Evolutionary conservation across 2,329 filamentous ascomycete genomes (phyloP).

Genomic region (Rutstroemia sp.): DNA sequence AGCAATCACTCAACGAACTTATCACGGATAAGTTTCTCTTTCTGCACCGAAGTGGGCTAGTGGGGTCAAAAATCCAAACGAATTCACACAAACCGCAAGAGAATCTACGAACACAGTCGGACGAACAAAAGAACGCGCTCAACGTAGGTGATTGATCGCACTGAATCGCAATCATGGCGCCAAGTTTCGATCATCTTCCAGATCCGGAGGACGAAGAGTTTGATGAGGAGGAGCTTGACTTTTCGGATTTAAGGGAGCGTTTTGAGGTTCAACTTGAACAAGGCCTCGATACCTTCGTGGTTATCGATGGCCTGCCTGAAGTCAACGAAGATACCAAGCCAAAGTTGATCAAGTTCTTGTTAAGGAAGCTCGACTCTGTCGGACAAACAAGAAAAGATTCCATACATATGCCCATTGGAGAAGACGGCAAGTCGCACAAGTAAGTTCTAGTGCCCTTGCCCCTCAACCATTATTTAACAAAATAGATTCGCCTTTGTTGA

Average conservation of each 20-base stretch:
- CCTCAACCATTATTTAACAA: neutral
- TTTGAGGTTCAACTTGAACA: constrained; percentile 95
- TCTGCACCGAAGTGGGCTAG: constrained; percentile 7
- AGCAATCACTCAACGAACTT: neutral
- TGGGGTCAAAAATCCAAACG: constrained; percentile 11
- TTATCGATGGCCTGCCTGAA: constrained; percentile 86
- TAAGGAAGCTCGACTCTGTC: constrained; percentile 84
- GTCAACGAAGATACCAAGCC: constrained; percentile 86
- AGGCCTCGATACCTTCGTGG: constrained; percentile 92
- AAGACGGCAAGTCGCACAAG: constrained; percentile 80
- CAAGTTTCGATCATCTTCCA: constrained; percentile 85
- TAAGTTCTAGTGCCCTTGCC: constrained; percentile 37
- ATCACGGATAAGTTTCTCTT: neutral
- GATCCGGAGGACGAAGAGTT: constrained; percentile 84
- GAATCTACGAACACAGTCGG: neutral
- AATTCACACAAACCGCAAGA: constrained; percentile 10
- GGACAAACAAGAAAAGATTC: constrained; percentile 80
- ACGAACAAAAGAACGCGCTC: constrained; percentile 9
- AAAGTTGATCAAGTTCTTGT: constrained; percentile 92
- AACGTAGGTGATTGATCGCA: constrained; percentile 7
- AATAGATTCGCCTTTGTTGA: constrained; percentile 92
- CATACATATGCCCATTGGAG: constrained; percentile 89
- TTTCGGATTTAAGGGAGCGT: constrained; percentile 87
- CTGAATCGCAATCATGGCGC: constrained; percentile 63
- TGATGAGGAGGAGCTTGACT: constrained; percentile 90